Conservation (phyloP, 805 yeast species). For the Ogataea pilisensis region DNA sequence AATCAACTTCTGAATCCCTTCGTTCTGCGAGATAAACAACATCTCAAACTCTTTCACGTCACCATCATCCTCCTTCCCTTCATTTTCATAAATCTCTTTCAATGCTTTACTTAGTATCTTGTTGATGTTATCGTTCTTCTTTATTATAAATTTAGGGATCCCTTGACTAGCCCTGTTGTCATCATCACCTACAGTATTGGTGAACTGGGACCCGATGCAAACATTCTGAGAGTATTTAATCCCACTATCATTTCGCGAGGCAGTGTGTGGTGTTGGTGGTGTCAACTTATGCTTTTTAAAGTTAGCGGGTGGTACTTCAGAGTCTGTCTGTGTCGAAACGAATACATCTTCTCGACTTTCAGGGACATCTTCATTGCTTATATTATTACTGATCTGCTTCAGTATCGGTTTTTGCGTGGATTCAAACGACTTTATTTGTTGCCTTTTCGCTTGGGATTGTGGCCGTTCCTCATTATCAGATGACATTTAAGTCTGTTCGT, state of each 20-base stretch:
- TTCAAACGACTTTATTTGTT: no score
- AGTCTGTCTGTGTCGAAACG: not conserved
- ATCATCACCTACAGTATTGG: not conserved
- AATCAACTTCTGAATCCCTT: slow-evolving; percentile 27
- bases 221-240: slow-evolving; percentile 1
- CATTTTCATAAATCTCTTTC: slow-evolving; percentile 2
- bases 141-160: slow-evolving; percentile 7
- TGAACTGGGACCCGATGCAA: not conserved
- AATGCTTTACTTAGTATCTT: slow-evolving; percentile 17
- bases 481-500: not conserved
- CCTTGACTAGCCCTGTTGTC: not conserved
- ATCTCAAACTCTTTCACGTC: slow-evolving; percentile 7
- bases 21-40: slow-evolving; percentile 17
- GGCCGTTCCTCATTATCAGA: not conserved
- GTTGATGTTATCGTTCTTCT: slow-evolving; percentile 23
- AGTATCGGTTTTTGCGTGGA: no score
- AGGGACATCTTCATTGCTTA: no score
- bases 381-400: no score
- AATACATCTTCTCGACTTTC: no score
- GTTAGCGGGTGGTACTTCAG: no score
- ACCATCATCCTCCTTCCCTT: not conserved
- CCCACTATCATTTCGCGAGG: not conserved
- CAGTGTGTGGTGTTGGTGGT: not conserved
- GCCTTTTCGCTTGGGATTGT: not conserved
- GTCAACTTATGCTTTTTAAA: no score